Percentiles rank a stretch among this genome's conserved stretches.
Conservation (phyloP, 2,329 filamentous ascomycete genomes). For the Phoma sp. region DNA sequence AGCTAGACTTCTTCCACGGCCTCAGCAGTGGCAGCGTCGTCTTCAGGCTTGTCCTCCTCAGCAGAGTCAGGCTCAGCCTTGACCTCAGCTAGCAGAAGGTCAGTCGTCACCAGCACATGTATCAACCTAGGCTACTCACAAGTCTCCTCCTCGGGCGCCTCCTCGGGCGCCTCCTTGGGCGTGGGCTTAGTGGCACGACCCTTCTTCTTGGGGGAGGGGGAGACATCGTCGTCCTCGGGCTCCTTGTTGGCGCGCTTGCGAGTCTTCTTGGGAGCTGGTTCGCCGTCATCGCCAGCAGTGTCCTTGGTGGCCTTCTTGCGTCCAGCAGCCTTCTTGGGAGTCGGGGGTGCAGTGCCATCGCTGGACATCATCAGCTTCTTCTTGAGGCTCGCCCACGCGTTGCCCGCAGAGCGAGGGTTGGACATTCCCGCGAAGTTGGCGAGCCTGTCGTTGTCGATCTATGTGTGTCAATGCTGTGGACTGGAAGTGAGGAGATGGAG, state of each 20-base stretch:
- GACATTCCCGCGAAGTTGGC: slow-evolving; percentile 45
- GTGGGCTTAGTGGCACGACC: slow-evolving; percentile 29
- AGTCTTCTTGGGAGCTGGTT: slow-evolving; percentile 35
- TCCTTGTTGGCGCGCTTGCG: slow-evolving; percentile 45
- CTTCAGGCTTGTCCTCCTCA: slow-evolving; percentile 3
- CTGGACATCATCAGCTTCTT: slow-evolving; percentile 35
- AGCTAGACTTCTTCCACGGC: slow-evolving; percentile 23
- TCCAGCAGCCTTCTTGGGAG: slow-evolving; percentile 28
- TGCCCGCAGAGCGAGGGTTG: slow-evolving; percentile 48
- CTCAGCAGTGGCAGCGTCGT: slow-evolving; percentile 5
- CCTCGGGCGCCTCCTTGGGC: slow-evolving; percentile 35
- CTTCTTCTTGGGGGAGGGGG: slow-evolving; percentile 46
- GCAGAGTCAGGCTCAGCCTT: slow-evolving; percentile 17
- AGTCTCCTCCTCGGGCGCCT: slow-evolving; percentile 24
- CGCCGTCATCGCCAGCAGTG: slow-evolving; percentile 21
- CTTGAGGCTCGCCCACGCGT: slow-evolving; percentile 48
- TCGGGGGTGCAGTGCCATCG: slow-evolving; percentile 18
- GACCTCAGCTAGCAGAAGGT: slow-evolving; percentile 6
- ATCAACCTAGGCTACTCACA: slow-evolving; percentile 14
- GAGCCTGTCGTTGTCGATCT: slow-evolving; percentile 50
- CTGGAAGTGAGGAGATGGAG: background rate
- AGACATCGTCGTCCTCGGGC: slow-evolving; percentile 32
- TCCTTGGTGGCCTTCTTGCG: slow-evolving; percentile 32
- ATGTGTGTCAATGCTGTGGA: slow-evolving; percentile 7
- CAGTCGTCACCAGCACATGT: slow-evolving; percentile 10